phyloP scores from a whole-genome alignment of 73 alveolate genomes.

The Stentor roeselii region DNA sequence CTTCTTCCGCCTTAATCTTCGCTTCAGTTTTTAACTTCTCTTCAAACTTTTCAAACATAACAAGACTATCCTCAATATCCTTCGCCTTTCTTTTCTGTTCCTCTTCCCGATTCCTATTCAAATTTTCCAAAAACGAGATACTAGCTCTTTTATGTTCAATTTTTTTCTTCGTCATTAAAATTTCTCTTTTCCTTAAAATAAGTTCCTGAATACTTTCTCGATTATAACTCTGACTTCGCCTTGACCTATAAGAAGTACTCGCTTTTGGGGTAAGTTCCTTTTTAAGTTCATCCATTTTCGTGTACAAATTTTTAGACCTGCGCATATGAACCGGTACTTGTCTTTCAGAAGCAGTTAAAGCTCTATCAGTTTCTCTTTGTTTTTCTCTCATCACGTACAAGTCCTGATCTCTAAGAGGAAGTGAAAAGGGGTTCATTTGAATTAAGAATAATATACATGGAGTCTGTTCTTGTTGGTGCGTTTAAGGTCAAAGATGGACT shows the following conservation, averaged over 20 bases:
- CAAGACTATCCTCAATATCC: not conserved
- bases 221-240: too few species aligned
- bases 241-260: too few species aligned
- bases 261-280: too few species aligned
- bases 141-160: not conserved
- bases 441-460: too few species aligned
- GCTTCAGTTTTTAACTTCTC: not conserved
- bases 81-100: not conserved
- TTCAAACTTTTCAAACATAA: not conserved
- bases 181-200: not conserved
- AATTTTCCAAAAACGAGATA: not conserved
- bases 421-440: not conserved
- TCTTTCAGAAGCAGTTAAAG: not conserved
- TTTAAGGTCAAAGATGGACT: slow-evolving; percentile 81
- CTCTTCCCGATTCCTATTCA: not conserved
- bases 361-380: not conserved
- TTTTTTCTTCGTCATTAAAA: not conserved
- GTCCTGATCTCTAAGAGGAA: not conserved
- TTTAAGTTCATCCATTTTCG: too few species aligned
- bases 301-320: too few species aligned
- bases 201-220: not conserved
- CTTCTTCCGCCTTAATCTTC: not conserved
- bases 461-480: slow-evolving; percentile 73
- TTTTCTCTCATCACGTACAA: not conserved
- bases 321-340: not conserved